Evolutionary conservation across 495 filamentous ascomycete species (phyloP), one percentile per base, ranked within the genome.

Genomic region (Penicillium simplicissimum): DNA sequence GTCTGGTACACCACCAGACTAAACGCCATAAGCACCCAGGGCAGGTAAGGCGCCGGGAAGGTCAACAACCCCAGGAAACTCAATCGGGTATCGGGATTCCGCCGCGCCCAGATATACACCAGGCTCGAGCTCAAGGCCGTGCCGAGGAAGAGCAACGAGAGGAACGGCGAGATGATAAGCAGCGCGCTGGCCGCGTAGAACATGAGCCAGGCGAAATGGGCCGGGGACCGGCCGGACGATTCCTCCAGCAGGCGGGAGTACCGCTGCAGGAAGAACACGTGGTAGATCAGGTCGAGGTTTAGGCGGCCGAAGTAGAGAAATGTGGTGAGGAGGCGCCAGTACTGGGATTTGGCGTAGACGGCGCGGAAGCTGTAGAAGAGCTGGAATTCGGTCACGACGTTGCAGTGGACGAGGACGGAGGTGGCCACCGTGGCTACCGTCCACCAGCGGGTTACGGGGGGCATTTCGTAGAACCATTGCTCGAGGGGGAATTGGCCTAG

Each of bases 381-480:
- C 76, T 96, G 92, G 73, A 96, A 96, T 48, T 92, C 92, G 2
- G 87, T 91, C 61, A 98, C 76, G 69, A 97, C 86, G 68, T 93
- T 84, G 76, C 93, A 97, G 72, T 98, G 96, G 5, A 97, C 92
- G 55, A 98, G 81, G 4, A 92, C 87, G 66, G 91, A 93, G n/a
- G 88, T 94, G 49, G 88, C 80, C 15, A 98, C 88, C 0, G 92
- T 96, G 40, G 93, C 93, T 6, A 90, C 93, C 14, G 96, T 98
- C 95, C 95, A 98, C 85, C 89, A 94, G 51, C 95, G 80, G 28
- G 96, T 98, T 69, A 93, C 95, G 23, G 93, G 87, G 2, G 96
- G 95, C 89, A 97, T 96, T 76, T 98, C 94, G 76, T 88, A 96
- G 78, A 96, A 97, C 94, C 95, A 97, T 70, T 93, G 89, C 76